Conservation (phyloP, 225 moss, liverwort and hornwort genomes). For the Marchantia paleacea region DNA sequence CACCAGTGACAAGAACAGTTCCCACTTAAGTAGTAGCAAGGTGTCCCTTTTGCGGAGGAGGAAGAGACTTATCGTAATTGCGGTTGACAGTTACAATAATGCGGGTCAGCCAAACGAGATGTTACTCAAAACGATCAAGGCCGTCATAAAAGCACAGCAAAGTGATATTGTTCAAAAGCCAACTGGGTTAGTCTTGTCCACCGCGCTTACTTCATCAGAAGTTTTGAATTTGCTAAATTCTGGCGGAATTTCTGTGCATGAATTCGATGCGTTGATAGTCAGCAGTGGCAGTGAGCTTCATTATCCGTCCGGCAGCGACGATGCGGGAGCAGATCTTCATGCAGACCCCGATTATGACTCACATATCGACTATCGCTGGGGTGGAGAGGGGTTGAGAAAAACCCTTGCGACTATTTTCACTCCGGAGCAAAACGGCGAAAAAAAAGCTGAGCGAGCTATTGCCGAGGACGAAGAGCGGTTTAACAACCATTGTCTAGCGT, state of each 20-base stretch:
- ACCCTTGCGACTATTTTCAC: slow-evolving; percentile 67
- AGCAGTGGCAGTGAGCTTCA: slow-evolving; percentile 89
- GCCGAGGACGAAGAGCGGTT: slow-evolving; percentile 56
- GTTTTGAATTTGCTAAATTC: slow-evolving; percentile 52
- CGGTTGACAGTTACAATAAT: slow-evolving; percentile 67
- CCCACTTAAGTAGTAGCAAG: slow-evolving; percentile 18
- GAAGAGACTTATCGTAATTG: slow-evolving; percentile 65
- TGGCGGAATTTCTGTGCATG: slow-evolving; percentile 60
- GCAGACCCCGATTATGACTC: slow-evolving; percentile 74
- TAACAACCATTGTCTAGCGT: slow-evolving; percentile 55
- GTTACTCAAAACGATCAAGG: slow-evolving; percentile 47
- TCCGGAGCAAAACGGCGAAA: slow-evolving; percentile 40
- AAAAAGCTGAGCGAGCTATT: slow-evolving; percentile 42
- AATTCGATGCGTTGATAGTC: slow-evolving; percentile 83
- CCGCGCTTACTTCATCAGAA: slow-evolving; percentile 64
- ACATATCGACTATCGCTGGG: slow-evolving; percentile 91
- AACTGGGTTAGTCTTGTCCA: slow-evolving; percentile 75
- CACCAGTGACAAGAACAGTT: slow-evolving; percentile 10
- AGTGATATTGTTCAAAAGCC: slow-evolving; percentile 47
- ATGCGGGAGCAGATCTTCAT: slow-evolving; percentile 46
- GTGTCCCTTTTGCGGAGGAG: slow-evolving; percentile 35
- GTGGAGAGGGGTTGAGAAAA: slow-evolving; percentile 77
- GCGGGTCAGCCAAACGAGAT: slow-evolving; percentile 47
- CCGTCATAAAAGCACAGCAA: slow-evolving; percentile 53
- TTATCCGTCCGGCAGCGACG: slow-evolving; percentile 56